phyloP scores from a whole-genome alignment of 331 rosid species.

The Quercus phellos region DNA sequence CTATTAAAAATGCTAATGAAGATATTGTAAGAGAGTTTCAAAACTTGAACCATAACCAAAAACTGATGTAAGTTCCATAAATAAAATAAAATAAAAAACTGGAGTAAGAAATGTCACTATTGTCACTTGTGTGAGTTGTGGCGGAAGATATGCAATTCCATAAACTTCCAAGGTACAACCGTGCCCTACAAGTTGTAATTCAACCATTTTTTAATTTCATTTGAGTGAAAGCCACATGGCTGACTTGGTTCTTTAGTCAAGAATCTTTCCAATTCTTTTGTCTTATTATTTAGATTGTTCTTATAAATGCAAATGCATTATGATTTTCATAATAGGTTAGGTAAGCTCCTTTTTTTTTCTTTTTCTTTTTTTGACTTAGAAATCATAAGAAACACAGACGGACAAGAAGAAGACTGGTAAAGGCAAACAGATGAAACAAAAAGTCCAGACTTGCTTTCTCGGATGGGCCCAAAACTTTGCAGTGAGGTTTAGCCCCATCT shows the following conservation, averaged over 20 bases:
- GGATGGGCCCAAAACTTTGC: not conserved
- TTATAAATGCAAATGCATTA: not conserved
- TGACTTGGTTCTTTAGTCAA: conserved; percentile 1
- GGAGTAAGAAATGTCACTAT: not conserved
- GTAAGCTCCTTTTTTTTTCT: not conserved
- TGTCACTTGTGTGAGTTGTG: not conserved
- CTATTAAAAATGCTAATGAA: not conserved
- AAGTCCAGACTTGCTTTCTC: not conserved
- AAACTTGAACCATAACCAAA: not conserved
- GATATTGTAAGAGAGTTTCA: not conserved
- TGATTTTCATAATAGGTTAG: not conserved
- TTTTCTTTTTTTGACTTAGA: not conserved
- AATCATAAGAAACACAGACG: not conserved
- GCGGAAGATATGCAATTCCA: not conserved
- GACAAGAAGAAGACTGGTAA: not conserved
- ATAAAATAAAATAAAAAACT: not conserved
- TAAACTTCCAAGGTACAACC: not conserved
- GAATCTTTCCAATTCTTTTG: conserved; percentile 18
- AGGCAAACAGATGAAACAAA: not conserved
- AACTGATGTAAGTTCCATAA: not conserved
- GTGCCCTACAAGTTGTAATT: not conserved
- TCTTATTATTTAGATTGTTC: conserved; percentile 16
- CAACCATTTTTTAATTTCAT: not conserved
- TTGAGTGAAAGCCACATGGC: not conserved
- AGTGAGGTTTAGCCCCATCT: too few relatives aligned